These are phyloP conservation scores for Fusarium irregulare DNA, from an alignment of 2,329 filamentous ascomycete genomes.

Conservation along the genomic window DNA sequence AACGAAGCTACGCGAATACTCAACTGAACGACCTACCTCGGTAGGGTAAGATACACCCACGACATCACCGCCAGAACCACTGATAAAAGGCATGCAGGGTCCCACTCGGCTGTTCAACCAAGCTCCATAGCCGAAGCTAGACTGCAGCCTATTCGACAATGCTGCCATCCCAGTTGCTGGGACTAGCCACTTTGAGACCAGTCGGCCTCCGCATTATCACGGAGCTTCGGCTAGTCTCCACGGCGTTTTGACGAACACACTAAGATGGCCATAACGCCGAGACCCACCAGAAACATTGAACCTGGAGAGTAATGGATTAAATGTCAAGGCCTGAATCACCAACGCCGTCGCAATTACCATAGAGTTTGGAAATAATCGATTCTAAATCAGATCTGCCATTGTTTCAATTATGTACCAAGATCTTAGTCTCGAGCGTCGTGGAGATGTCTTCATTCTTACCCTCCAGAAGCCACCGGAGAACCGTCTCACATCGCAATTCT, in stretches of 20 bases:
- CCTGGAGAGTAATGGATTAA: neutral
- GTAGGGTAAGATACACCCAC: too few species aligned
- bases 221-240: neutral
- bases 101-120: too few species aligned
- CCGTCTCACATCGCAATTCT: slow-evolving; percentile 8
- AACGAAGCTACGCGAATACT: too few species aligned
- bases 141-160: too few species aligned
- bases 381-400: too few species aligned
- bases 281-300: neutral
- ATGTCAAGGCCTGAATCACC: neutral
- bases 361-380: too few species aligned
- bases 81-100: too few species aligned
- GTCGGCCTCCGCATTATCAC: neutral
- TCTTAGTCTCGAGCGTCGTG: neutral
- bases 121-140: too few species aligned
- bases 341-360: neutral
- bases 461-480: slow-evolving; percentile 9
- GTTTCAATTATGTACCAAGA: neutral
- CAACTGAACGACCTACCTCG: too few species aligned
- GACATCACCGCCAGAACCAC: too few species aligned
- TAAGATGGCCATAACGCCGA: neutral
- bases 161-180: rapidly evolving
- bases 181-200: too few species aligned
- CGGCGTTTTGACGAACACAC: neutral
- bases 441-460: neutral